phyloP scores from a whole-genome alignment of 129 eudicot species.

The Lonicera japonica region DNA sequence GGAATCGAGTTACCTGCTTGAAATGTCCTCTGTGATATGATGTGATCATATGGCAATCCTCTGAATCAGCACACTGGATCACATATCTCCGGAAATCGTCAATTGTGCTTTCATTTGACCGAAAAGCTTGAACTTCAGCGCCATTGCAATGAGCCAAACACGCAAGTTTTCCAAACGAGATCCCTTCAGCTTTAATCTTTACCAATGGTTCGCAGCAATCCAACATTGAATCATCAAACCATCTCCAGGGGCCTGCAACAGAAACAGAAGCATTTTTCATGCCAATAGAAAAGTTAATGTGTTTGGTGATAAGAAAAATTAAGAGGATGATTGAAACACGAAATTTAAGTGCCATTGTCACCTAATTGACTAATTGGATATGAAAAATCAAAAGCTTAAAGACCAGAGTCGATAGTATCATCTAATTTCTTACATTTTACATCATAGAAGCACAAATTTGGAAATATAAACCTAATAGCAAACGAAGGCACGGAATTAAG shows the following conservation, averaged over 20 bases:
- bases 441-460: too few relatives aligned
- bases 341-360: neutral
- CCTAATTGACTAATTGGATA: neutral
- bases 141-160: constrained; percentile 4
- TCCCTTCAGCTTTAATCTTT: neutral
- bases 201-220: constrained; percentile 2
- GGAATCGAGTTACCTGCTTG: neutral
- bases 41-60: constrained; percentile 1
- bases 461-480: too few relatives aligned
- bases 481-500: too few relatives aligned
- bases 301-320: neutral
- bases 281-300: neutral
- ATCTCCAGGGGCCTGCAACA: constrained; percentile 2
- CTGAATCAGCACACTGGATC: neutral
- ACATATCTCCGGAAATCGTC: constrained; percentile 1
- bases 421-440: neutral
- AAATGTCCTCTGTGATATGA: constrained; percentile 4
- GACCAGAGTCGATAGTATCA: neutral
- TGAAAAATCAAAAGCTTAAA: neutral
- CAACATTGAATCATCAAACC: constrained; percentile 4
- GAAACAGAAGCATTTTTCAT: neutral
- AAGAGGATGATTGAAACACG: neutral
- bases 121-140: neutral
- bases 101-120: constrained; percentile 3
- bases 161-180: constrained; percentile 3